These are phyloP conservation scores for Leucoagaricus sp. DNA, from an alignment of 1,284 basidiomycete genomes.

Conservation along the genomic window DNA sequence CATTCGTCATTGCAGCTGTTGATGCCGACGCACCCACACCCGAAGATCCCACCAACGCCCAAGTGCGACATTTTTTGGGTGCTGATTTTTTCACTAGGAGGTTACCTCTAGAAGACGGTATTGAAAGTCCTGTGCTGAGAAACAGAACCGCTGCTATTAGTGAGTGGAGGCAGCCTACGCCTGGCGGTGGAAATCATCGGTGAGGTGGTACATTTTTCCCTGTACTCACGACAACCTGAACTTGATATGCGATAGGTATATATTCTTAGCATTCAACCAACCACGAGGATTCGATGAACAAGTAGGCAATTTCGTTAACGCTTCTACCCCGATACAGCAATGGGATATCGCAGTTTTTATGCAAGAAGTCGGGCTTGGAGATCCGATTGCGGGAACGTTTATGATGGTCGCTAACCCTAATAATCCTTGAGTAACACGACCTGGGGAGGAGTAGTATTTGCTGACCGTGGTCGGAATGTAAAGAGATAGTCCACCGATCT, in stretches of 20 bases:
- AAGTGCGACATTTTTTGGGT: conserved; percentile 55
- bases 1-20: conserved; percentile 48
- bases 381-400: conserved; percentile 17
- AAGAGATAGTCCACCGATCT: too few species aligned
- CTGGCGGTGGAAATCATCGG: conserved; percentile 58
- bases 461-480: too few species aligned
- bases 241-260: conserved; percentile 18
- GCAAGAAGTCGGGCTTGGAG: conserved; percentile 12
- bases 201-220: conserved; percentile 22
- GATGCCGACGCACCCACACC: conserved; percentile 57
- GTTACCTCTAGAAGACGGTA: conserved; percentile 3
- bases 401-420: conserved; percentile 33
- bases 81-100: conserved; percentile 37
- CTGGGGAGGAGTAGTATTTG: too few species aligned
- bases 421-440: conserved; percentile 48
- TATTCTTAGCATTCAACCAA: conserved; percentile 50
- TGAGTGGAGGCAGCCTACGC: conserved; percentile 47
- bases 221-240: neutral
- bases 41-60: conserved; percentile 41
- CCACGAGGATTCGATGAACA: conserved; percentile 43
- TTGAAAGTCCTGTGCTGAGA: conserved; percentile 25
- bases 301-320: conserved; percentile 35
- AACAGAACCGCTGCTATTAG: conserved; percentile 49
- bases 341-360: conserved; percentile 52
- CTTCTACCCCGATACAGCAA: conserved; percentile 35